Evolutionary conservation across 306 rosid genomes (phyloP).

Genomic region (Crotalaria pallida): DNA sequence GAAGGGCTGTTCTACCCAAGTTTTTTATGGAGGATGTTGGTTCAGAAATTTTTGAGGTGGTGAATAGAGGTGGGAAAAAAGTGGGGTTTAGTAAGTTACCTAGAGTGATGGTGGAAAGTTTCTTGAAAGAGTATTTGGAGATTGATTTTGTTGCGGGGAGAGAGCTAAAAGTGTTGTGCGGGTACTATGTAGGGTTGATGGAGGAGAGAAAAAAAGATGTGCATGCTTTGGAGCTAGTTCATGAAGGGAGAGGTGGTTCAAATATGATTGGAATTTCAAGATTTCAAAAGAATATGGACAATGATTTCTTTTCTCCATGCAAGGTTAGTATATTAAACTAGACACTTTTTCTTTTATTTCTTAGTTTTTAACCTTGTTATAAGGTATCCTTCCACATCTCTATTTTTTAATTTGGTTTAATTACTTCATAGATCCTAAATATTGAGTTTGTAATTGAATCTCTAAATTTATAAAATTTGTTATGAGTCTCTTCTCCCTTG

Average conservation of each 20-base stretch:
- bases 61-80: slow-evolving; percentile 36
- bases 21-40: slow-evolving; percentile 64
- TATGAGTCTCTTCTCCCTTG: too few relatives aligned
- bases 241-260: slow-evolving; percentile 1
- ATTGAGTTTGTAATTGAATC: too few relatives aligned
- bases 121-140: slow-evolving; percentile 60
- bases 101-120: slow-evolving; percentile 59
- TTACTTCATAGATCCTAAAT: too few relatives aligned
- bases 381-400: background rate
- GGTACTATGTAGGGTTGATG: slow-evolving; percentile 62
- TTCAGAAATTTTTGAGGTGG: slow-evolving; percentile 41
- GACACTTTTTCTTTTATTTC: background rate
- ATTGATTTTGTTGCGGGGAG: slow-evolving; percentile 58
- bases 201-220: slow-evolving; percentile 20
- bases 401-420: too few relatives aligned
- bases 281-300: slow-evolving; percentile 17
- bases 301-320: slow-evolving; percentile 41
- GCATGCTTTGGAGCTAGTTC: slow-evolving; percentile 19
- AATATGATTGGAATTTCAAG: slow-evolving; percentile 45
- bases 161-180: slow-evolving; percentile 51
- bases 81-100: slow-evolving; percentile 55
- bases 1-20: slow-evolving; percentile 63
- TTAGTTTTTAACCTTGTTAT: too few relatives aligned
- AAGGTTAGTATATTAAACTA: slow-evolving; percentile 29
- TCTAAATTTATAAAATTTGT: too few relatives aligned